A percentile compares a stretch with the other conserved stretches of the same genome.
phyloP scores from a whole-genome alignment of 2,329 filamentous ascomycete genomes.

The Thelonectria blattea region DNA sequence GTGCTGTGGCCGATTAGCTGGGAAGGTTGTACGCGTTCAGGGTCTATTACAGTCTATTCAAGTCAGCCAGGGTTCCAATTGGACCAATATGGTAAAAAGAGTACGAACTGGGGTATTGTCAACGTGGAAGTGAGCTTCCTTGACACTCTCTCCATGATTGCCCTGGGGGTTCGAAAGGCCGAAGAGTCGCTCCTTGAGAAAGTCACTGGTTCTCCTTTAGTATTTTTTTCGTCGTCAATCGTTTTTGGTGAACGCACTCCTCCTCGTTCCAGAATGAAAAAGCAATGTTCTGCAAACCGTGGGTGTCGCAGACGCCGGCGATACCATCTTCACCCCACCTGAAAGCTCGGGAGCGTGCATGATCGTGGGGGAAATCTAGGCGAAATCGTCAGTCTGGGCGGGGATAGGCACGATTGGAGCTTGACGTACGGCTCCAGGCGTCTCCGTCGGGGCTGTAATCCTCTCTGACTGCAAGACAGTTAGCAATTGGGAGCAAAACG shows the following conservation, averaged over 20 bases:
- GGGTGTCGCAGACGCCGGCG: conserved; percentile 89
- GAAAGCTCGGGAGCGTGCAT: conserved; percentile 86
- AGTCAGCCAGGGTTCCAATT: conserved; percentile 31
- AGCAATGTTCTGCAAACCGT: conserved; percentile 88
- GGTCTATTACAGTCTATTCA: conserved; percentile 51
- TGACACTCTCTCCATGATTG: conserved; percentile 96
- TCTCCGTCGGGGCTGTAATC: conserved; percentile 91
- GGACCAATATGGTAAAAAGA: neutral
- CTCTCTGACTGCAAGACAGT: conserved; percentile 68
- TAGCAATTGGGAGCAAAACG: conserved; percentile 31
- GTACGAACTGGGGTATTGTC: conserved; percentile 81
- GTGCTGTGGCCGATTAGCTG: conserved; percentile 61
- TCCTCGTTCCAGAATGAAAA: conserved; percentile 98
- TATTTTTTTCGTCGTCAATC: neutral
- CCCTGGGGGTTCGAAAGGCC: conserved; percentile 95
- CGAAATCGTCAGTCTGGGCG: conserved; percentile 25
- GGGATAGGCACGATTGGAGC: neutral
- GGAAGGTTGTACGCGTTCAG: neutral
- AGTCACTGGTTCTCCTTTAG: conserved; percentile 68
- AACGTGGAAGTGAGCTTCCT: conserved; percentile 94
- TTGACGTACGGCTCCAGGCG: conserved; percentile 87
- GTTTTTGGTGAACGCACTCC: conserved; percentile 64
- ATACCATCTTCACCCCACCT: conserved; percentile 98
- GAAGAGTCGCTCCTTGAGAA: conserved; percentile 93
- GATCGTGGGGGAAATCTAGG: conserved; percentile 90